A percentile compares a stretch with the other conserved stretches of the same genome.
phyloP scores from a whole-genome alignment of 176 grass and related monocot species.

The Pharus latifolius region DNA sequence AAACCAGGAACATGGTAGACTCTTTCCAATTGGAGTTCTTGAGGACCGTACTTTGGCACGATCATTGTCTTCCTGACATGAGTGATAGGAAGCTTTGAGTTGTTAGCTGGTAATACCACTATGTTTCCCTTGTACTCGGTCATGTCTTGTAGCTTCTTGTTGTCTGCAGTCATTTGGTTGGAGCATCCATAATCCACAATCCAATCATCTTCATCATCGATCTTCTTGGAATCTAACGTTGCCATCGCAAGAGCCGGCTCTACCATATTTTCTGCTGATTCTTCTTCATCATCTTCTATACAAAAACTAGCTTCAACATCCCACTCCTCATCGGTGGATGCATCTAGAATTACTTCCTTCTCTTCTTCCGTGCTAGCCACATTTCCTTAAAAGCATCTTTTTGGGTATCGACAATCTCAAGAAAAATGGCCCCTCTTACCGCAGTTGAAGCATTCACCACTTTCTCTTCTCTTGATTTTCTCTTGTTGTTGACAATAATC shows the following conservation, averaged over 20 bases:
- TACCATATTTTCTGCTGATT: background rate
- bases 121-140: background rate
- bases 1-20: no score
- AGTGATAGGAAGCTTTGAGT: background rate
- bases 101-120: background rate
- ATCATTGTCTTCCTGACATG: no score
- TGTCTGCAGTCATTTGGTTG: background rate
- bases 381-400: background rate
- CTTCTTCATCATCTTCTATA: background rate
- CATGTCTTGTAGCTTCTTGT: background rate
- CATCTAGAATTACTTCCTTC: background rate
- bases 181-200: background rate
- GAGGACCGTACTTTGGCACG: no score
- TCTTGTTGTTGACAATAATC: background rate
- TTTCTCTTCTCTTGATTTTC: background rate
- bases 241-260: background rate
- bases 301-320: background rate
- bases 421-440: background rate
- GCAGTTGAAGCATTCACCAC: background rate
- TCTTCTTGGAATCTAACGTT: background rate
- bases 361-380: background rate
- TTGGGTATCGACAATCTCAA: background rate
- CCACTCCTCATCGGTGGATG: background rate
- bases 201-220: background rate
- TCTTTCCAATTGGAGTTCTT: no score